These are phyloP conservation scores for Penicillium lividum DNA, from an alignment of 495 filamentous ascomycete species.

Conservation along the genomic window DNA sequence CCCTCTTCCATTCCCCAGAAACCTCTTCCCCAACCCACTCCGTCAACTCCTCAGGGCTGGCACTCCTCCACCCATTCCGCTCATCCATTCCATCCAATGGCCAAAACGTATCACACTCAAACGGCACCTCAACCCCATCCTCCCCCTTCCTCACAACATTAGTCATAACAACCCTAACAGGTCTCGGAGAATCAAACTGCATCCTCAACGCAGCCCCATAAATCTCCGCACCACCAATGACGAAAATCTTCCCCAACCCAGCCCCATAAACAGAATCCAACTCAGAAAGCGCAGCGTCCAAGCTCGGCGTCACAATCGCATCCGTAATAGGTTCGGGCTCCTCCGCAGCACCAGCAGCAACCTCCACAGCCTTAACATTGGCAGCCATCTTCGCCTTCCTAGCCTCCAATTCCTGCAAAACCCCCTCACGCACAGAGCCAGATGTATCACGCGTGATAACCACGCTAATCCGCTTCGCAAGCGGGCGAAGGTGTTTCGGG, in stretches of 20 bases:
- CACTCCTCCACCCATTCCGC: slow-evolving; percentile 41
- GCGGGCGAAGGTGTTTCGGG: slow-evolving; percentile 71
- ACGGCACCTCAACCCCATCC: slow-evolving; percentile 57
- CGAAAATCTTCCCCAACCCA: slow-evolving; percentile 60
- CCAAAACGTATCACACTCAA: slow-evolving; percentile 90
- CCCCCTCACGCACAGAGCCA: slow-evolving; percentile 28
- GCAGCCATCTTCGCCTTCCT: slow-evolving; percentile 28
- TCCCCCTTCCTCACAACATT: slow-evolving; percentile 41
- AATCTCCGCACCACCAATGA: slow-evolving; percentile 89
- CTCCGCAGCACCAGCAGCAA: slow-evolving; percentile 1
- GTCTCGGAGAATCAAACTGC: slow-evolving; percentile 16
- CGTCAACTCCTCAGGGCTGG: slow-evolving; percentile 36
- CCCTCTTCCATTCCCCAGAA: slow-evolving; percentile 38
- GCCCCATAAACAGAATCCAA: slow-evolving; percentile 30
- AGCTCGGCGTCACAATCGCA: slow-evolving; percentile 39
- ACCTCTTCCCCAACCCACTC: slow-evolving; percentile 50
- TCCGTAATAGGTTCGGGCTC: slow-evolving; percentile 32
- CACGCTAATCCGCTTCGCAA: slow-evolving; percentile 75
- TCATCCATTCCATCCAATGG: slow-evolving; percentile 49
- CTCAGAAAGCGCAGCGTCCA: slow-evolving; percentile 59
- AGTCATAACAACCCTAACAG: slow-evolving; percentile 48
- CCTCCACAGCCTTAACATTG: slow-evolving; percentile 18
- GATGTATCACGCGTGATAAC: slow-evolving; percentile 61
- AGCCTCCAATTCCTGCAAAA: slow-evolving; percentile 27
- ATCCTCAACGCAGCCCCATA: slow-evolving; percentile 67